Conservation (phyloP, 1,284 basidiomycete genomes). For the Puccinia hordei region DNA sequence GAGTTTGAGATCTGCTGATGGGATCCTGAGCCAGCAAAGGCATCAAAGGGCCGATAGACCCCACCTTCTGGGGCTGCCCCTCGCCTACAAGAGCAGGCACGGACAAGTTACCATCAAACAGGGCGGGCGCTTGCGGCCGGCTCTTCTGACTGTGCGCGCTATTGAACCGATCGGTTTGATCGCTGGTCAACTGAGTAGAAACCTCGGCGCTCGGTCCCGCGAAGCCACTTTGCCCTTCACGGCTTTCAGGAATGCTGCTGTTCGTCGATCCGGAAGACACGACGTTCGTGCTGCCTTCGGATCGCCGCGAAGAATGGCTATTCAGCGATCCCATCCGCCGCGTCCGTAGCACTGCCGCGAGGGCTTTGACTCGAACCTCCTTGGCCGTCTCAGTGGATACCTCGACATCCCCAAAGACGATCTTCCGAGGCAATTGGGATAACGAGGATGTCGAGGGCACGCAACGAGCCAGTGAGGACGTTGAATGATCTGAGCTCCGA, state of each 20-base stretch:
- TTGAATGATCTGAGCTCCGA: conserved; percentile 1
- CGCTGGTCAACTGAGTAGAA: not conserved
- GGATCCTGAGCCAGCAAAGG: too few relatives aligned
- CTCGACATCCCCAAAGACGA: conserved; percentile 50
- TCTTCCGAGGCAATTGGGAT: conserved; percentile 38
- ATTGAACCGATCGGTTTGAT: not conserved
- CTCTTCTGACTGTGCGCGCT: conserved; percentile 2
- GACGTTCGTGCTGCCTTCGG: not conserved
- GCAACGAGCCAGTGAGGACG: not conserved
- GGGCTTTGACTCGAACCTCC: conserved; percentile 35
- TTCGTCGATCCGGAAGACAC: not conserved
- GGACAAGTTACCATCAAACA: not conserved
- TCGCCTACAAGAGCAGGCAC: not conserved
- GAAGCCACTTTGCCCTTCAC: not conserved
- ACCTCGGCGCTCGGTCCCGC: not conserved
- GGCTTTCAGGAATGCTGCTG: not conserved
- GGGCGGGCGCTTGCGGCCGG: not conserved
- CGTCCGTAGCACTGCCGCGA: conserved; percentile 37
- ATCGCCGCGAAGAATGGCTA: conserved; percentile 4
- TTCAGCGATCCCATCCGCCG: conserved; percentile 41
- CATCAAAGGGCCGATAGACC: not conserved
- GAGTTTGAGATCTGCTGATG: not conserved
- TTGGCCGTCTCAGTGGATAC: conserved; percentile 37
- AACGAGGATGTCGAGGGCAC: conserved; percentile 9
- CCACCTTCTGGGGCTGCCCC: not conserved